Conservation (phyloP, 305 asterid genomes). For the Vinca major region DNA sequence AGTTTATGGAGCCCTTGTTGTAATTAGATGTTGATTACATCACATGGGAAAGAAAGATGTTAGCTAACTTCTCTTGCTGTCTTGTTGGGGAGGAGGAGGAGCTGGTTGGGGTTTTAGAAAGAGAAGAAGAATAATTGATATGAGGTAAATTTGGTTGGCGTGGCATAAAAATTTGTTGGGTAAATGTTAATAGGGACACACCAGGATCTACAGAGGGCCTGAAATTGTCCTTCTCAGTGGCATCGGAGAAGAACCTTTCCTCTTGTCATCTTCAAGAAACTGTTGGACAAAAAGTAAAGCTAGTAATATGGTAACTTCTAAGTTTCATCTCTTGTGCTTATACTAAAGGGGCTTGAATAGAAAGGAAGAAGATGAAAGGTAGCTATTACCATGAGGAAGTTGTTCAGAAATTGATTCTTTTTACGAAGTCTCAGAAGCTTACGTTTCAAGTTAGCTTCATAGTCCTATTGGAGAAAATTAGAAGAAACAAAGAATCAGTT, state of each 20-base stretch:
- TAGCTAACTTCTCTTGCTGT: background rate
- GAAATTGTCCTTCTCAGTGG: slow-evolving; percentile 24
- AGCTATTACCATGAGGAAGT: slow-evolving; percentile 15
- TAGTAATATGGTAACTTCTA: background rate
- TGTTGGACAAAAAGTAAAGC: background rate
- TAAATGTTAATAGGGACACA: background rate
- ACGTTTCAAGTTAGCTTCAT: slow-evolving; percentile 15
- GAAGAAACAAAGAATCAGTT: background rate
- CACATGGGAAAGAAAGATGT: background rate
- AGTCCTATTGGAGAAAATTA: slow-evolving; percentile 16
- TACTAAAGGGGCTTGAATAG: background rate
- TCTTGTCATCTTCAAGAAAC: slow-evolving; percentile 17
- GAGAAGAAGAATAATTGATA: background rate
- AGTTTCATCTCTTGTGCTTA: background rate
- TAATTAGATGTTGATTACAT: background rate
- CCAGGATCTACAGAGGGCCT: slow-evolving; percentile 17
- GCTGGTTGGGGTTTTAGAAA: no score
- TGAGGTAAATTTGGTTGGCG: background rate
- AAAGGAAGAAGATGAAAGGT: background rate
- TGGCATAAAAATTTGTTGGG: background rate
- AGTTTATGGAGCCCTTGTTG: no score
- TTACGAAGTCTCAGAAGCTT: slow-evolving; percentile 18
- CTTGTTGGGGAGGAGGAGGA: background rate
- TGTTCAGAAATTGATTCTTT: slow-evolving; percentile 20
- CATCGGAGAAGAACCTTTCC: slow-evolving; percentile 17